Percentiles rank a stretch among this genome's conserved stretches.
Evolutionary conservation across 768 basidiomycete species (phyloP).

Genomic region (Punctularia strigosozonata): DNA sequence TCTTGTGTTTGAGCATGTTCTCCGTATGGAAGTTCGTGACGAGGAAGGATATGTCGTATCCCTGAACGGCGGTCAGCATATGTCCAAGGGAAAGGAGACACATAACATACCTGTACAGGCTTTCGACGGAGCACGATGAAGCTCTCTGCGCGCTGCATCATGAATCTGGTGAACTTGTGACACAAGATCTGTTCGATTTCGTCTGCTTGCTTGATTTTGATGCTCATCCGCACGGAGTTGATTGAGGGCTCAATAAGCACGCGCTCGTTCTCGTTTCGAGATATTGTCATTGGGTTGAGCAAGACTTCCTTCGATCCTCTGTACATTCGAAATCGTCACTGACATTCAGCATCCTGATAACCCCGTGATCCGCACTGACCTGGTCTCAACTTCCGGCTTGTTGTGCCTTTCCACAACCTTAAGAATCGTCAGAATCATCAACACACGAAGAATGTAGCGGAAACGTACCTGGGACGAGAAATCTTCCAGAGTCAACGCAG

Average conservation of each 20-base stretch:
- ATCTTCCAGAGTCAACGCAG: constrained; percentile 93
- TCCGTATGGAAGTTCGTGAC: constrained; percentile 96
- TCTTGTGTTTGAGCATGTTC: constrained; percentile 99
- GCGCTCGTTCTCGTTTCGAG: constrained; percentile 93
- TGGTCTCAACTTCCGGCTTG: constrained; percentile 88
- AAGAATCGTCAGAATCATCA: constrained; percentile 4
- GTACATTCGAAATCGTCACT: constrained; percentile 1
- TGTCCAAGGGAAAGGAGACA: background rate
- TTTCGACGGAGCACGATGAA: constrained; percentile 94
- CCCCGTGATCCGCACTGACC: too few species aligned
- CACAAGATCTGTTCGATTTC: constrained; percentile 96
- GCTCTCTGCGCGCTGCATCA: constrained; percentile 98
- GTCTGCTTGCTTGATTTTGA: constrained; percentile 98
- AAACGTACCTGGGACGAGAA: constrained; percentile 84
- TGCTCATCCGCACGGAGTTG: constrained; percentile 93
- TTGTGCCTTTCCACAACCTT: constrained; percentile 96
- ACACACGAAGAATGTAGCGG: background rate
- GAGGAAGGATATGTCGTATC: constrained; percentile 97
- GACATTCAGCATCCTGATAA: background rate
- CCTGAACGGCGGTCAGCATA: constrained; percentile 32
- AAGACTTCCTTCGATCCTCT: constrained; percentile 92
- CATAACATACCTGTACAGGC: constrained; percentile 62
- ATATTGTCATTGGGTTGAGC: constrained; percentile 87
- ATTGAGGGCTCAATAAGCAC: constrained; percentile 96
- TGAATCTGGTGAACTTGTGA: constrained; percentile 96